These are phyloP conservation scores for Venturia effusa DNA, from an alignment of 2,329 filamentous ascomycete species.

Conservation along the genomic window DNA sequence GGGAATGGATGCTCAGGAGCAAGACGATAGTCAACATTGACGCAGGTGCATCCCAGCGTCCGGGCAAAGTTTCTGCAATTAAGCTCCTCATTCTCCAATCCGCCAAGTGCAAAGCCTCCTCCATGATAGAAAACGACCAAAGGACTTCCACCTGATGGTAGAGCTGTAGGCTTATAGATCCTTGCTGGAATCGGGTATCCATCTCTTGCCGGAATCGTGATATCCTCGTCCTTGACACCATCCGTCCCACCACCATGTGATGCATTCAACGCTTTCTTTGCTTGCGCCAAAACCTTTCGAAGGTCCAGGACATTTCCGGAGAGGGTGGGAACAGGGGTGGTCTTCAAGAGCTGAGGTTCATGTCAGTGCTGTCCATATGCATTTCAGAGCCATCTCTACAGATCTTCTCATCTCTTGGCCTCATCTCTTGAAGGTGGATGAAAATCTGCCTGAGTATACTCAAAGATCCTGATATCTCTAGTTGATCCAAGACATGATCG, in stretches of 20 bases:
- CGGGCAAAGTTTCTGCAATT: slow-evolving; percentile 29
- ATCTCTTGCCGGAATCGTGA: slow-evolving; percentile 9
- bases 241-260: not conserved
- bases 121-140: slow-evolving; percentile 30
- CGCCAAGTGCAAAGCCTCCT: slow-evolving; percentile 35
- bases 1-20: slow-evolving; percentile 43
- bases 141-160: slow-evolving; percentile 14
- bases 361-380: not conserved
- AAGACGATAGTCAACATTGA: slow-evolving; percentile 42
- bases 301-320: not conserved
- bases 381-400: not conserved
- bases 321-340: not conserved
- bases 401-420: not conserved
- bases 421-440: not conserved
- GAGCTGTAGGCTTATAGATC: slow-evolving; percentile 8
- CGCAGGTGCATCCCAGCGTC: slow-evolving; percentile 29
- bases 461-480: not conserved
- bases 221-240: slow-evolving; percentile 8
- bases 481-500: not conserved
- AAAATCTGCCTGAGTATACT: not conserved
- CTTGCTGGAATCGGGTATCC: slow-evolving; percentile 10
- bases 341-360: slow-evolving; percentile 1
- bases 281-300: not conserved
- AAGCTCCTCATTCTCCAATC: slow-evolving; percentile 31
- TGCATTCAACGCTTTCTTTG: not conserved